Conservation (phyloP, 2,329 filamentous ascomycete species). For the Fusarium gaditjirri region DNA sequence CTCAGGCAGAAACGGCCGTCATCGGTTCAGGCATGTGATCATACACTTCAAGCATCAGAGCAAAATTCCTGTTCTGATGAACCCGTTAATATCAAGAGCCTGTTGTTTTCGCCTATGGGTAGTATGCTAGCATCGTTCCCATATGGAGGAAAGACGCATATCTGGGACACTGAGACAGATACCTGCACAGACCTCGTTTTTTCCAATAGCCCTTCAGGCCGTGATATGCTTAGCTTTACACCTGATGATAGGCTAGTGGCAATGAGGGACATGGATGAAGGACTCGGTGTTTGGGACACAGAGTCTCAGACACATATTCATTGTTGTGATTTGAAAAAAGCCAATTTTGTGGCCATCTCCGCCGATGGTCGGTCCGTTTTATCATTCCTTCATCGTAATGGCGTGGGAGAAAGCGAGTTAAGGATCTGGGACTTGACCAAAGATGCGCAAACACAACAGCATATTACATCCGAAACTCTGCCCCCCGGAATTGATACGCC, state of each 20-base stretch:
- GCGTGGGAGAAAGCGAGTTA: accelerated
- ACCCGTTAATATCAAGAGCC: accelerated
- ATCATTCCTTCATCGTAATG: accelerated
- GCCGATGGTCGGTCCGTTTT: not conserved
- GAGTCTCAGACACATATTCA: accelerated
- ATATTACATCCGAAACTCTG: not conserved
- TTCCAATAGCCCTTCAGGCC: accelerated
- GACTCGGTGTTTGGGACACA: not conserved
- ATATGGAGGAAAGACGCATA: accelerated
- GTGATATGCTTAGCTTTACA: accelerated
- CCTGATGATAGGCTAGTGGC: not conserved
- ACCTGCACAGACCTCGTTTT: accelerated
- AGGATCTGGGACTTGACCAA: not conserved
- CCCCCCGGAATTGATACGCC: accelerated
- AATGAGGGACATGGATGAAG: accelerated
- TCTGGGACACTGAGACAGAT: not conserved
- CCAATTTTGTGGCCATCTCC: accelerated
- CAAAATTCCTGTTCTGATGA: accelerated
- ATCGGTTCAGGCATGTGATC: accelerated
- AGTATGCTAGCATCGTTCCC: accelerated
- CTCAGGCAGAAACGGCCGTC: accelerated
- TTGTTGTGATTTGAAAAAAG: accelerated
- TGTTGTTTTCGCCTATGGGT: accelerated
- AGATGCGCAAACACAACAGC: accelerated
- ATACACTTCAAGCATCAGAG: too few species aligned